Base-by-base conservation (phyloP, 2,329 filamentous ascomycete genomes). In the Aureobasidium sp. region DNA sequence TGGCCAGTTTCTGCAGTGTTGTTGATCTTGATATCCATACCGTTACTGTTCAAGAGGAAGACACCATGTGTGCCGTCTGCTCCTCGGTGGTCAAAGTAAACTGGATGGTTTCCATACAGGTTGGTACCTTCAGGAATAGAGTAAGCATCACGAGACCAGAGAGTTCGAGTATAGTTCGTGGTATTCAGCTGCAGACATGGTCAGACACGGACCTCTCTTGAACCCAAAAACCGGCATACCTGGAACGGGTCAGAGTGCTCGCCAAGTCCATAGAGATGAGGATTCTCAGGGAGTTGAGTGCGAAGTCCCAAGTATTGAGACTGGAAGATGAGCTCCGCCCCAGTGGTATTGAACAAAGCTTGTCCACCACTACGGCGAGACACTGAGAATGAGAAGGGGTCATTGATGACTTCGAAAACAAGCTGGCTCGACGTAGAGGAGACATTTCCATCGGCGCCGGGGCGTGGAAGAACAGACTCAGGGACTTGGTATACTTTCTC, bases 191-290 rank as follows among this genome's bases (percentile, higher is more conserved):
- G 83, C 81, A 68, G 91, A 85, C 10, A 39, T 62, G 41, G 41
- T 68, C 62, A 42, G 36, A 52, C 42, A 39, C 9, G 6, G 9
- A 13, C 9, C 13, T 67, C 67, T 10, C 67, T 67, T 1, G 70
- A 53, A 5, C 68, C 12, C 2, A 32, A 32, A 0, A n/a, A 7
- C 27, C 36, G 29, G 65, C 68, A 66, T 53, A 70, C 68, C 50
- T 46, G 52, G 17, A 73, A 73, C 1, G 85, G 79, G 67, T 92
- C 89, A 2, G 83, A 86, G 71, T 91, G 87, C 74, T 93, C 89
- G 39, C 90, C 90, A 1, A 93, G 79, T 0, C 90, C 90, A 70
- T 94, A 94, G 6, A 94, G 76, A 68, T 88, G 84, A 0, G 89
- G 87, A 59, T 85, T 78, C 0, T 82, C 73, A 0, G 90, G 89